Evolutionary conservation across 192 early-diverging fungal genomes (phyloP).

Genomic region (Linnemannia zychae): DNA sequence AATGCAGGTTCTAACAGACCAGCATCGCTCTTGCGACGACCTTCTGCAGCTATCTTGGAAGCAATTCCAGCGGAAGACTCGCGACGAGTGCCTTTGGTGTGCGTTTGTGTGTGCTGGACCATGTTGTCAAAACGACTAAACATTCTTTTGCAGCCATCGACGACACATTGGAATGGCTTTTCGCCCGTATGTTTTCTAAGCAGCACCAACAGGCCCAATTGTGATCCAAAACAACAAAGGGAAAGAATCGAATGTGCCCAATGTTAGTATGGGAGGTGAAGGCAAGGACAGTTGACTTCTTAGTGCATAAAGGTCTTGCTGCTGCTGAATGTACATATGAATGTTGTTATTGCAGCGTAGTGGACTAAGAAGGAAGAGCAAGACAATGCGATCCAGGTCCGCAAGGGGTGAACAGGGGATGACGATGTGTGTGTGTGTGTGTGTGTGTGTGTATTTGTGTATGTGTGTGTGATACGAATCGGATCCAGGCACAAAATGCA

Average conservation of each 20-base stretch:
- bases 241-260: background rate
- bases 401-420: background rate
- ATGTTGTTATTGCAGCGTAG: background rate
- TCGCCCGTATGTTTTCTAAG: conserved; percentile 59
- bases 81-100: conserved; percentile 57
- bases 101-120: conserved; percentile 86
- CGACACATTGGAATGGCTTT: conserved; percentile 83
- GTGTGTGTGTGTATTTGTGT: no score
- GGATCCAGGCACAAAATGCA: background rate
- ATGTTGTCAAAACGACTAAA: conserved; percentile 87
- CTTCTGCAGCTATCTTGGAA: conserved; percentile 41
- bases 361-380: background rate
- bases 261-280: conserved; percentile 12
- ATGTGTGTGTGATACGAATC: background rate
- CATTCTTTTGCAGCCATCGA: conserved; percentile 73
- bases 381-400: conserved; percentile 6
- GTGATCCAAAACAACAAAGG: conserved; percentile 11
- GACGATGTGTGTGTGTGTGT: background rate
- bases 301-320: background rate
- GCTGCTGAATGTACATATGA: background rate
- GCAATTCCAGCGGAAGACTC: conserved; percentile 45
- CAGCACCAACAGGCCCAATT: background rate
- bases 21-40: conserved; percentile 42
- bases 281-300: background rate
- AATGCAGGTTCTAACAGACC: conserved; percentile 4